Conservation (phyloP, 83 land plant genomes). For the Picea engelmannii region DNA sequence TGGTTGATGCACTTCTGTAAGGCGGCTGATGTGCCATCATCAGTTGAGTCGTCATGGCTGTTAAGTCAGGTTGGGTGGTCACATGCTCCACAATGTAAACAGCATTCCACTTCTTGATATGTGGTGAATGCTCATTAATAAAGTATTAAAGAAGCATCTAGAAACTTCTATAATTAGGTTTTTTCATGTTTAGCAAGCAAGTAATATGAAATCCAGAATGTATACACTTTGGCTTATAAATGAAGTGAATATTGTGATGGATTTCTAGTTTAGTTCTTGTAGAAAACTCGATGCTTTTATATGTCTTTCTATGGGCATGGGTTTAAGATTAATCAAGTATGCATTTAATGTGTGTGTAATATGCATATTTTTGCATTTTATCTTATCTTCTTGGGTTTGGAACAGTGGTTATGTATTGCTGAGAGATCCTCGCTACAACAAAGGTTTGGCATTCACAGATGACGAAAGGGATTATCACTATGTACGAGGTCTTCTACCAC, state of each 20-base stretch:
- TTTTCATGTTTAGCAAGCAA: background rate
- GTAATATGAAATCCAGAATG: background rate
- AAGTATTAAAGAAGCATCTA: no score
- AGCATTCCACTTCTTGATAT: no score
- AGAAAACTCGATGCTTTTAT: no score
- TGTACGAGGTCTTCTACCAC: slow-evolving; percentile 76
- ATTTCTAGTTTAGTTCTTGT: background rate
- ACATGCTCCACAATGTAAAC: no score
- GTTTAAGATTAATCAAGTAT: background rate
- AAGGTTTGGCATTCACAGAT: slow-evolving; percentile 73
- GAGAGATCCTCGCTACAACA: slow-evolving; percentile 78
- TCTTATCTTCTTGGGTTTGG: background rate
- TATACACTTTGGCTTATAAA: background rate
- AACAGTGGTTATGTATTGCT: slow-evolving; percentile 63
- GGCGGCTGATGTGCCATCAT: no score
- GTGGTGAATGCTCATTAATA: no score
- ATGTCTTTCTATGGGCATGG: background rate
- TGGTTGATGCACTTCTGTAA: no score
- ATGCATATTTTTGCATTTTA: slow-evolving; percentile 8
- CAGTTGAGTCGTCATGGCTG: no score
- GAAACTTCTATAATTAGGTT: no score
- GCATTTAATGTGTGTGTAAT: slow-evolving; percentile 13
- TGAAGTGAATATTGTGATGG: background rate
- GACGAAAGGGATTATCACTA: slow-evolving; percentile 77
- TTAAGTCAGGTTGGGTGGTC: no score